These are phyloP conservation scores for Aspergillus melleus DNA, from an alignment of 2,329 filamentous ascomycete species.

Conservation along the genomic window DNA sequence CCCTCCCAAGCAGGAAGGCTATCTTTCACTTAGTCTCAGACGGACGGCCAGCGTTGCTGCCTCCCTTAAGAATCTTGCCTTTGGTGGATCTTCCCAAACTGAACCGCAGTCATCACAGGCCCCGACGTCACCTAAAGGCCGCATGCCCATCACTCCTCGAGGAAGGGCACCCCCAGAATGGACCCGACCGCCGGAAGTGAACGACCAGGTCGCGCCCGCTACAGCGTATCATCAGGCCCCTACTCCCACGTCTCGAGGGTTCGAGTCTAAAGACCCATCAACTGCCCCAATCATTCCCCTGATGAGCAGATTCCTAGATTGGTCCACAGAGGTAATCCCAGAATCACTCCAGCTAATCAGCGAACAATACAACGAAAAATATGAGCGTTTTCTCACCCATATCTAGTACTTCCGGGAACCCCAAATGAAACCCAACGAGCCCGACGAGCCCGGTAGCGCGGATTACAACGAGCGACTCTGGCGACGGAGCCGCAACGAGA, in stretches of 20 bases:
- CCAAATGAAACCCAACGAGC: slow-evolving; percentile 95
- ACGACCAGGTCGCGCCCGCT: slow-evolving; percentile 65
- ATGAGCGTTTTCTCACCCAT: slow-evolving; percentile 30
- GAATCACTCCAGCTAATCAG: slow-evolving; percentile 16
- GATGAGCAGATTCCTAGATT: slow-evolving; percentile 82
- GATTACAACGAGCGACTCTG: slow-evolving; percentile 96
- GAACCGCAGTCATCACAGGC: slow-evolving; percentile 29
- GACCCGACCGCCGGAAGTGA: slow-evolving; percentile 70
- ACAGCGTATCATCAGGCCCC: slow-evolving; percentile 74
- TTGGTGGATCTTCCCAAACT: slow-evolving; percentile 47
- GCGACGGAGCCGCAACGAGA: slow-evolving; percentile 89
- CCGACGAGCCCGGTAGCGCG: slow-evolving; percentile 91
- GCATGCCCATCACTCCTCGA: slow-evolving; percentile 45
- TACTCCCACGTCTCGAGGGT: slow-evolving; percentile 77
- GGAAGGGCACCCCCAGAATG: slow-evolving; percentile 58
- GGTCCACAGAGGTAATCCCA: slow-evolving; percentile 73
- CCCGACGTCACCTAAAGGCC: slow-evolving; percentile 32
- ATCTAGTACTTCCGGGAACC: slow-evolving; percentile 86
- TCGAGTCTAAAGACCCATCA: slow-evolving; percentile 61
- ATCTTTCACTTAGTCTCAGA: slow-evolving; percentile 60
- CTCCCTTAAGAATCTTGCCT: slow-evolving; percentile 62
- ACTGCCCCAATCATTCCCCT: slow-evolving; percentile 69
- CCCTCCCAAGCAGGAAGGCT: slow-evolving; percentile 58
- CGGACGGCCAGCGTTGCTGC: slow-evolving; percentile 66
- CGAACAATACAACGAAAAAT: slow-evolving; percentile 10